Conservation (phyloP, 805 yeast genomes). For the Candida piceae region DNA sequence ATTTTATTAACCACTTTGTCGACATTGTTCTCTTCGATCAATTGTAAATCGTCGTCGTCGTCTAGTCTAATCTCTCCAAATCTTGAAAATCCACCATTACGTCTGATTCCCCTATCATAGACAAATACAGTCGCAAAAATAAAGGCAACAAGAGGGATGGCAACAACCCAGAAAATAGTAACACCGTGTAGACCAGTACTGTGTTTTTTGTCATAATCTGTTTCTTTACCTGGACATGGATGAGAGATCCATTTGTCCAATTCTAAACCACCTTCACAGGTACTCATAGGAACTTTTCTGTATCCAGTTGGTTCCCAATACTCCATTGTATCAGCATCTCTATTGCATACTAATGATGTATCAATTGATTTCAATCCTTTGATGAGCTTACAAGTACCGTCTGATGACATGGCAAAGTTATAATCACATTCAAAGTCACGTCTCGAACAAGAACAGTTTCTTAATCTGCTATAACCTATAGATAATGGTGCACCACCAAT, state of each 20-base stretch:
- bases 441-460: conserved; percentile 80
- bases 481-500: conserved; percentile 60
- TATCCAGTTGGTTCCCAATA: conserved; percentile 91
- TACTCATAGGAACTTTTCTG: conserved; percentile 76
- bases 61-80: conserved; percentile 87
- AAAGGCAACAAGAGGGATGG: conserved; percentile 53
- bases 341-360: conserved; percentile 53
- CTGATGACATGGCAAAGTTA: conserved; percentile 62
- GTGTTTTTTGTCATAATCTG: conserved; percentile 46
- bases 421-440: conserved; percentile 92
- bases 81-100: conserved; percentile 70
- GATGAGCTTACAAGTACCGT: conserved; percentile 85
- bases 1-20: conserved; percentile 56
- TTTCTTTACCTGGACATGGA: conserved; percentile 86
- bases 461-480: conserved; percentile 49
- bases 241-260: conserved; percentile 60
- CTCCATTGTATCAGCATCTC: conserved; percentile 50
- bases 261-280: conserved; percentile 76
- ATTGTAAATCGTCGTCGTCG: conserved; percentile 50
- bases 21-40: conserved; percentile 56
- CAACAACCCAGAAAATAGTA: conserved; percentile 46
- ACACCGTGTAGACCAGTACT: conserved; percentile 51
- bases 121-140: conserved; percentile 58
- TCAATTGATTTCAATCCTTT: conserved; percentile 66
- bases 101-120: conserved; percentile 73